Evolutionary conservation across 1,139 yeast genomes (phyloP).

Genomic region (Hemisphaericaspora subhashii): DNA sequence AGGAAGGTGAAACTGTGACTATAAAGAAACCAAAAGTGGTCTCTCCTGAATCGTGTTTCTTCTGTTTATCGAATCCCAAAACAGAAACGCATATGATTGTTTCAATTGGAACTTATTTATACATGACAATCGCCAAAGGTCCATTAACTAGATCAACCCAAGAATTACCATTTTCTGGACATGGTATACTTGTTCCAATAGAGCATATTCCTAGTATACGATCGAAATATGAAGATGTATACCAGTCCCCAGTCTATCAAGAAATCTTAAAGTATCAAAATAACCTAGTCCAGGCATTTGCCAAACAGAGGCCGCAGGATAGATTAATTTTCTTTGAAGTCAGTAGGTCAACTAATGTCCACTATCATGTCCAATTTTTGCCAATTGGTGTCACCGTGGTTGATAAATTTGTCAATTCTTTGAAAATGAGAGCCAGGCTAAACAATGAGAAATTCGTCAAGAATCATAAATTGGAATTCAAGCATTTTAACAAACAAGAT

Average conservation of each 20-base stretch:
- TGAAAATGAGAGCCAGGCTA: constrained; percentile 39
- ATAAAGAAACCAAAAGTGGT: constrained; percentile 36
- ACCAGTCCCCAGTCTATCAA: constrained; percentile 19
- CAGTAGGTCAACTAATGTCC: constrained; percentile 56
- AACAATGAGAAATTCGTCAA: constrained; percentile 52
- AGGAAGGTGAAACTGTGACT: constrained; percentile 11
- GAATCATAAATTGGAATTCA: constrained; percentile 45
- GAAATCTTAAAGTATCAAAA: constrained; percentile 41
- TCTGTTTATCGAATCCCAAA: constrained; percentile 80
- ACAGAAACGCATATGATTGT: constrained; percentile 80
- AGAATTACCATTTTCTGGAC: constrained; percentile 65
- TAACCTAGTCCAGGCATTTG: constrained; percentile 48
- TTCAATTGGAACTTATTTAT: constrained; percentile 65
- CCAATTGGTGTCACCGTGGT: constrained; percentile 53
- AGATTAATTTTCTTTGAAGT: constrained; percentile 63
- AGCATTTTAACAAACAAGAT: constrained; percentile 25
- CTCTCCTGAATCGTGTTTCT: constrained; percentile 66
- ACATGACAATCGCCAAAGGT: constrained; percentile 83
- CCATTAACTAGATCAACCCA: constrained; percentile 61
- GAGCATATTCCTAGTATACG: constrained; percentile 61
- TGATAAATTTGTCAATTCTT: constrained; percentile 31
- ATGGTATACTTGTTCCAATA: constrained; percentile 80
- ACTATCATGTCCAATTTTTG: constrained; percentile 62
- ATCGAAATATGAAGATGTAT: constrained; percentile 15
- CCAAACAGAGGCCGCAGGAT: constrained; percentile 29